phyloP scores from a whole-genome alignment of 371 early-diverging fungal species.

The Aphelidium insulamus region DNA sequence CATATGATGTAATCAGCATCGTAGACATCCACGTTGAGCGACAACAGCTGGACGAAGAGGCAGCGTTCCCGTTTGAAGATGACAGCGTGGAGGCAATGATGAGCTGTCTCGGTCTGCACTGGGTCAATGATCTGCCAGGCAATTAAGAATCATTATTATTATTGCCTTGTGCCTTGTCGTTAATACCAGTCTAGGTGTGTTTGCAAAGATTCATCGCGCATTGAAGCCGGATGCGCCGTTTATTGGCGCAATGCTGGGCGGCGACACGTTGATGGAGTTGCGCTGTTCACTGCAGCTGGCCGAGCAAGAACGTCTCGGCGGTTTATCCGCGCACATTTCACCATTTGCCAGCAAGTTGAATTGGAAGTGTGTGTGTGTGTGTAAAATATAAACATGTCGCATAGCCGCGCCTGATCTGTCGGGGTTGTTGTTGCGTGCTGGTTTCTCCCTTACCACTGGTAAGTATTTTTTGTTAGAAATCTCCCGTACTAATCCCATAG shows the following conservation, averaged over 20 bases:
- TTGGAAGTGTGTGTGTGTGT: neutral
- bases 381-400: neutral
- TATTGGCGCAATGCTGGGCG: conserved; percentile 77
- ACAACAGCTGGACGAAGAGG: conserved; percentile 60
- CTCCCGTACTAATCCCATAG: conserved; percentile 6
- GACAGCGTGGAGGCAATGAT: conserved; percentile 66
- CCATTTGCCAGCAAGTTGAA: conserved; percentile 50
- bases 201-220: conserved; percentile 54
- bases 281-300: conserved; percentile 65
- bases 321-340: conserved; percentile 72
- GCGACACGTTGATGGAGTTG: conserved; percentile 82
- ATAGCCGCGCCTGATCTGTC: conserved; percentile 63
- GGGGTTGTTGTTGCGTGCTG: conserved; percentile 51
- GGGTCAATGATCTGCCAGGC: conserved; percentile 88
- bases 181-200: conserved; percentile 18
- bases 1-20: neutral
- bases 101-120: conserved; percentile 67
- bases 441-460: conserved; percentile 60
- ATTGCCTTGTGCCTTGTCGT: neutral
- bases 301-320: conserved; percentile 70
- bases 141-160: conserved; percentile 1
- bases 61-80: conserved; percentile 37
- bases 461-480: neutral
- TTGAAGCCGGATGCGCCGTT: conserved; percentile 81
- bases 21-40: conserved; percentile 41